Evolutionary conservation across 1,284 basidiomycete species (phyloP).

Genomic region (Ceratorhiza oryzae-sativae): DNA sequence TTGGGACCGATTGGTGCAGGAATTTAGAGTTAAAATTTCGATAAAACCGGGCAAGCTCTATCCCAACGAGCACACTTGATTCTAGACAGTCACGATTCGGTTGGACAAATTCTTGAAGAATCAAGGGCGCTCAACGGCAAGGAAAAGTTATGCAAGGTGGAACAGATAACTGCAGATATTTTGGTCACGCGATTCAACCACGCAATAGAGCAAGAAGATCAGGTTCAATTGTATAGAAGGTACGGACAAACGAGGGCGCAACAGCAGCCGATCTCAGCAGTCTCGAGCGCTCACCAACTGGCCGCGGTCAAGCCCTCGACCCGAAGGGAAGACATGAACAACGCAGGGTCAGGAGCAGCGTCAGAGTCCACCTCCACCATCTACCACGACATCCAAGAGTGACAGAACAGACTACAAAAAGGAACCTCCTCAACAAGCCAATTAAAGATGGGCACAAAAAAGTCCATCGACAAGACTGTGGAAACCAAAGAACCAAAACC

Average conservation of each 20-base stretch:
- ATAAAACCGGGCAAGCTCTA: too few relatives aligned
- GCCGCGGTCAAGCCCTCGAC: constrained; percentile 35
- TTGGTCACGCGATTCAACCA: background rate
- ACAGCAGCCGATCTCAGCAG: background rate
- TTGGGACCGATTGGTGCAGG: too few relatives aligned
- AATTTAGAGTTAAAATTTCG: too few relatives aligned
- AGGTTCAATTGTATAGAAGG: constrained; percentile 6
- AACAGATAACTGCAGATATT: background rate
- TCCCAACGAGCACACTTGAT: too few relatives aligned
- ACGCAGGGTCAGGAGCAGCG: constrained; percentile 29
- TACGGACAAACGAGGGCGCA: constrained; percentile 24
- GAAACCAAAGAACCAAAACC: constrained; percentile 1
- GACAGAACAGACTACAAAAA: constrained; percentile 24
- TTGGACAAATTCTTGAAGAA: too few relatives aligned
- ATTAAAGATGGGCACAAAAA: constrained; percentile 29
- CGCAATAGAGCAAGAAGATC: constrained; percentile 10
- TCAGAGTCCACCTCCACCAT: constrained; percentile 1
- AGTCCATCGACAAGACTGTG: constrained; percentile 14
- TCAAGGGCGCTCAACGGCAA: too few relatives aligned
- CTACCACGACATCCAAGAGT: constrained; percentile 5
- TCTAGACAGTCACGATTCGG: too few relatives aligned
- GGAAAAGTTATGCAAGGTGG: background rate
- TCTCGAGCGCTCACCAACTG: constrained; percentile 35
- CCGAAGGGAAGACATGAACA: constrained; percentile 32
- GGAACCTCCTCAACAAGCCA: constrained; percentile 23